Evolutionary conservation across 2,329 filamentous ascomycete species (phyloP), one percentile per base, ranked within the genome.

Genomic region (Fusarium sterilihyphosum): DNA sequence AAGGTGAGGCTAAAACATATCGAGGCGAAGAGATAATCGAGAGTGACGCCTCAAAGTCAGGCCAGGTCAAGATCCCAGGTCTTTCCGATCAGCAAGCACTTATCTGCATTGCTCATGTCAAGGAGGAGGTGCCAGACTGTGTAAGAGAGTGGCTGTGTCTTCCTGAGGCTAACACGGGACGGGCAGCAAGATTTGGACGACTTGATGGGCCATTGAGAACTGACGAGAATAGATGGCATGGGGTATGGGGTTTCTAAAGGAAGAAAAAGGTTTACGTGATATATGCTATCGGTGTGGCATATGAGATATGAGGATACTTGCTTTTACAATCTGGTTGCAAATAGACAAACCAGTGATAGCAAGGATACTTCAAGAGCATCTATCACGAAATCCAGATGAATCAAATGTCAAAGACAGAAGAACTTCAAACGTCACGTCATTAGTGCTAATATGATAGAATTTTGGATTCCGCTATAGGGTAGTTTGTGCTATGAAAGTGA

Each of bases 31-130:
- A 83, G 22, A 78, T 87, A 37, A 82, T 88, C 0, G 84, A 88
- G 18, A 90, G 87, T 67, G 83, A 87, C 4, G 81, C 82, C 2
- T 81, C 84, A 13, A 84, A 82, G 63, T 75, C 82, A 1, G 88
- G 85, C 0, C 79, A 81, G 4, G 85, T 90, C 3, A 85, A 83
- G 29, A 83, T 96, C 9, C 79, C 78, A 2, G 94, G 94, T 0
- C 82, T 98, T 64, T 87, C 87, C 4, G 85, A 90, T 2, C 82
- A 90, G 29, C 96, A 98, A 83, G 95, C 95, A 2, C 84, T 99
- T 61, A 88, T 98, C n/a, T 94, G 95, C 73, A 96, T 98, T 68
- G 96, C 94, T 70, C 96, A 99, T 83, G 88, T 96, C 70, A 92
- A 91, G 71, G 95, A 98, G 78, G 96, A 99, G 82, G 93, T 98